Conservation (phyloP, 768 basidiomycete species). For the Mycena filopes region DNA sequence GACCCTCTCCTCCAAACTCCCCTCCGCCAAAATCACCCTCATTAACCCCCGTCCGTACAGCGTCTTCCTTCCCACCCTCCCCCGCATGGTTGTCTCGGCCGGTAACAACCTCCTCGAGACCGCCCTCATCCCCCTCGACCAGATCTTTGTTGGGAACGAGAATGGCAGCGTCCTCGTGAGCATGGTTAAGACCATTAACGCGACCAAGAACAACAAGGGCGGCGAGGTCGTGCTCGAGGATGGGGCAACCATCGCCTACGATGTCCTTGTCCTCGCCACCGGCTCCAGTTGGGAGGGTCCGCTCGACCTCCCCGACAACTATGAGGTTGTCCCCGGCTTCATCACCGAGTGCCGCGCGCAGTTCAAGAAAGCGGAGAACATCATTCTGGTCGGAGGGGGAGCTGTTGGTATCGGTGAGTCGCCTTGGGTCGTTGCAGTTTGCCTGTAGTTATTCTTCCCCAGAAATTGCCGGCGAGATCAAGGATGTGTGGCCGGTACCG, state of each 20-base stretch:
- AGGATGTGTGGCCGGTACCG: conserved; percentile 52
- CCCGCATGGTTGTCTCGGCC: conserved; percentile 51
- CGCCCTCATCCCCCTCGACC: conserved; percentile 58
- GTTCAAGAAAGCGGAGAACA: conserved; percentile 47
- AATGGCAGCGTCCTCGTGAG: conserved; percentile 55
- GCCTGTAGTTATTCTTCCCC: neutral
- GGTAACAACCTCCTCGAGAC: conserved; percentile 43
- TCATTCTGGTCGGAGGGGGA: conserved; percentile 55
- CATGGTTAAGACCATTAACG: conserved; percentile 41
- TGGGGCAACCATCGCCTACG: conserved; percentile 58
- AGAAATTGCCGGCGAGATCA: conserved; percentile 58
- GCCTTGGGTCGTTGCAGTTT: conserved; percentile 14
- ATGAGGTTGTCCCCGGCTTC: conserved; percentile 39
- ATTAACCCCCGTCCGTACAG: conserved; percentile 52
- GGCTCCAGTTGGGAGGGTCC: conserved; percentile 62
- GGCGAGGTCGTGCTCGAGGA: conserved; percentile 58
- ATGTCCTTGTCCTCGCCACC: conserved; percentile 64
- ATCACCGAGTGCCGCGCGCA: conserved; percentile 28
- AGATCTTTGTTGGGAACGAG: conserved; percentile 52
- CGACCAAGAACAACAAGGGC: conserved; percentile 42
- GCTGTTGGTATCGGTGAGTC: conserved; percentile 49
- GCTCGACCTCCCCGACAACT: conserved; percentile 43
- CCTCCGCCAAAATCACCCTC: conserved; percentile 24
- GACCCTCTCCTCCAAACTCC: conserved; percentile 21
- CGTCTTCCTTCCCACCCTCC: conserved; percentile 49